Evolutionary conservation across 2,329 filamentous ascomycete species (phyloP), one percentile per base, ranked within the genome.

Genomic region (Aspergillus awamori): DNA sequence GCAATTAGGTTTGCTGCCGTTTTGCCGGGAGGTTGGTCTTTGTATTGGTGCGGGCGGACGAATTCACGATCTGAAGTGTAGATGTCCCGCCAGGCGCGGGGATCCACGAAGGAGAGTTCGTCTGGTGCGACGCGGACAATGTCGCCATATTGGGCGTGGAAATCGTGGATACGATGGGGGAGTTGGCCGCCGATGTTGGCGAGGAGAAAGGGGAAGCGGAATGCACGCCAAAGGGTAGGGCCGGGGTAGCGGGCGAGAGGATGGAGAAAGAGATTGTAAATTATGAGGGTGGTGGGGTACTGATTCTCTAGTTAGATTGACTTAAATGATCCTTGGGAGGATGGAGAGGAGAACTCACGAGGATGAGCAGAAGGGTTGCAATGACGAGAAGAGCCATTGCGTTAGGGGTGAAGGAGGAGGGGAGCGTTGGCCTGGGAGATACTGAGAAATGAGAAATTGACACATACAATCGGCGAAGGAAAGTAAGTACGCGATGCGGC

Each of bases 71-170:
- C 52, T 1, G 7, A 20, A 10, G 36, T 55, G 57, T 73, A 72
- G 57, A 75, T 72, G n/a, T 76, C 73, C 13, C 66, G 58, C 71
- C 69, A 76, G 22, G 76, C 74, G 49, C 71, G 66, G 2, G 67
- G 63, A 43, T 72, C 66, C 52, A 65, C 67, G 65, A 79, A 76
- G 58, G 71, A 69, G 8, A 79, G 66, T 61, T 77, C 71, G 11
- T 73, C 70, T 0, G 74, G 76, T 1, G 70, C 66, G 8, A 78
- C 63, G 6, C 74, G 72, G 2, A 79, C 67, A 3, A 74, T 59
- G 6, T 67, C 65, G 8, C 75, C 75, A 51, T 77, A 76, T 45
- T 65, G 59, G 11, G 66, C 56, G 49, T 76, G 74, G 3, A 51
- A 63, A 39, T 62, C 43, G 13, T 53, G 54, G 24, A 60, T 55